Conservation (phyloP, 441 rosid genomes). For the Oxalis stricta region DNA sequence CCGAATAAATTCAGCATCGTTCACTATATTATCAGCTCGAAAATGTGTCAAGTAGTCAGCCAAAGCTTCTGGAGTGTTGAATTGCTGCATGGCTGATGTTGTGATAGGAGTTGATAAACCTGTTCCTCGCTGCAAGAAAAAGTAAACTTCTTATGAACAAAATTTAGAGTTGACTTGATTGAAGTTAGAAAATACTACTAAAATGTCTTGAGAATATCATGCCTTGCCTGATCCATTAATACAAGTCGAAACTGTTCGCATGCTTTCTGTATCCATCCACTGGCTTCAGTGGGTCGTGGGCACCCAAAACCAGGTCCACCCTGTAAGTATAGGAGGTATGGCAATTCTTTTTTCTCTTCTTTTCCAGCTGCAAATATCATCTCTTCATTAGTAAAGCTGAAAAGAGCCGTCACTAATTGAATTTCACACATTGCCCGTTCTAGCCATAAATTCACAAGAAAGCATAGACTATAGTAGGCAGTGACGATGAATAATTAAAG, state of each 20-base stretch:
- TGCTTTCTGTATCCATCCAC: slow-evolving; percentile 76
- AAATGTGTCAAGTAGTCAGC: slow-evolving; percentile 60
- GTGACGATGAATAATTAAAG: background rate
- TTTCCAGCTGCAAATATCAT: slow-evolving; percentile 45
- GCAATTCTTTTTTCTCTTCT: slow-evolving; percentile 61
- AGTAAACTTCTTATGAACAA: slow-evolving; percentile 2
- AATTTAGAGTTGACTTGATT: background rate
- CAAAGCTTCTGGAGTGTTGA: slow-evolving; percentile 41
- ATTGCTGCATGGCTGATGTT: slow-evolving; percentile 67
- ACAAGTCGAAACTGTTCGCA: slow-evolving; percentile 83
- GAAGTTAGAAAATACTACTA: slow-evolving; percentile 2
- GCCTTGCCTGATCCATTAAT: slow-evolving; percentile 79
- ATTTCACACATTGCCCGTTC: too few relatives aligned
- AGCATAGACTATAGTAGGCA: background rate
- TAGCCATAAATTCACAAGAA: background rate
- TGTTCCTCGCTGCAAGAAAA: slow-evolving; percentile 78
- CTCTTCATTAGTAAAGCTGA: background rate
- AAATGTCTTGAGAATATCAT: too few relatives aligned
- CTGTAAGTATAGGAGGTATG: slow-evolving; percentile 66
- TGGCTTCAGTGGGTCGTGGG: slow-evolving; percentile 61
- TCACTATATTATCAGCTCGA: slow-evolving; percentile 74
- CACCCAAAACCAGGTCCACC: slow-evolving; percentile 95
- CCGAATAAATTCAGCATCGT: slow-evolving; percentile 81
- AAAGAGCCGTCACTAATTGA: background rate
- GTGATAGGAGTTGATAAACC: slow-evolving; percentile 81